phyloP scores from a whole-genome alignment of 2,329 filamentous ascomycete species.

The Ophiobolus disseminans region DNA sequence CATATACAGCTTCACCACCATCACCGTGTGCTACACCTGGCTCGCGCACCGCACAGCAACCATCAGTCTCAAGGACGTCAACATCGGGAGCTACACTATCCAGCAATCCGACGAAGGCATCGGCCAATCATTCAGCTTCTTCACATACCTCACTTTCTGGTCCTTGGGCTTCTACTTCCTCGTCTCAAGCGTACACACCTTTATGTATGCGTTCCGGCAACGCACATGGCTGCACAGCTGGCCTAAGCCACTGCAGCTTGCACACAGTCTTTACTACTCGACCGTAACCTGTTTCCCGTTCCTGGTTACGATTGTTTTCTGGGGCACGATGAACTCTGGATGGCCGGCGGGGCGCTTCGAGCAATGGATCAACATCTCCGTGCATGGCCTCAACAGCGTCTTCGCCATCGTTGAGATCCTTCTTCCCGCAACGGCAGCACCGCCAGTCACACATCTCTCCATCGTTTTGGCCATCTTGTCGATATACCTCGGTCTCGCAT shows the following conservation, averaged over 20 bases:
- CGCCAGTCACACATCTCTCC: slow-evolving; percentile 68
- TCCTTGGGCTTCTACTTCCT: slow-evolving; percentile 79
- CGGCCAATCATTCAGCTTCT: slow-evolving; percentile 73
- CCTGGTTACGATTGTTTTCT: slow-evolving; percentile 51
- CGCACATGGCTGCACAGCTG: slow-evolving; percentile 43
- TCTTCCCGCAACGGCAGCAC: slow-evolving; percentile 67
- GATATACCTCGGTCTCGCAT: slow-evolving; percentile 75
- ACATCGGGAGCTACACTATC: slow-evolving; percentile 61
- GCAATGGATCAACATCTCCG: slow-evolving; percentile 67
- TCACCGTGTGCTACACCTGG: slow-evolving; percentile 72
- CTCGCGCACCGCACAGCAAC: slow-evolving; percentile 39
- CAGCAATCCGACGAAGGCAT: slow-evolving; percentile 64
- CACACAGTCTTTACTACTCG: slow-evolving; percentile 47
- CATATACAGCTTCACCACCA: slow-evolving; percentile 72
- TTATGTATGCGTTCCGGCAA: slow-evolving; percentile 59
- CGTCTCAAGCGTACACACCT: slow-evolving; percentile 70
- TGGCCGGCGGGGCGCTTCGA: slow-evolving; percentile 52
- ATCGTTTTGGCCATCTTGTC: slow-evolving; percentile 71
- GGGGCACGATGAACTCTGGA: slow-evolving; percentile 45
- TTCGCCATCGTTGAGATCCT: slow-evolving; percentile 78
- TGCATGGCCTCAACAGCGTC: slow-evolving; percentile 75
- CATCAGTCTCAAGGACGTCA: slow-evolving; percentile 32
- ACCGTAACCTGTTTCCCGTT: slow-evolving; percentile 49
- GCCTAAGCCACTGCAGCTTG: slow-evolving; percentile 39
- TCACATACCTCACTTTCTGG: slow-evolving; percentile 82